Evolutionary conservation across 1,284 basidiomycete genomes (phyloP).

Genomic region (Gymnopus androsaceus): DNA sequence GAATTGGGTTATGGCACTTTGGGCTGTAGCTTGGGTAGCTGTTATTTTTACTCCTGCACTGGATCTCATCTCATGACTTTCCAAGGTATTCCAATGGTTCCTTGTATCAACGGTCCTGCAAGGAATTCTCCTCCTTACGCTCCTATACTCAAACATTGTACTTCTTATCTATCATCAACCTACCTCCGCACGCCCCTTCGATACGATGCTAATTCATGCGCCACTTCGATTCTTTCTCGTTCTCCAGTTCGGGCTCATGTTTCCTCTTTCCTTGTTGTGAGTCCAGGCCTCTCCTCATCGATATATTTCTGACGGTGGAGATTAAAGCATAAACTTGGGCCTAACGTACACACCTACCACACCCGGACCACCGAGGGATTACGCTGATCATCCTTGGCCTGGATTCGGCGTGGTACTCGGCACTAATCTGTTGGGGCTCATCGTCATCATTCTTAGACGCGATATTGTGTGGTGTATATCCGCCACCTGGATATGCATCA

Average conservation of each 20-base stretch:
- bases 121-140: slow-evolving; percentile 57
- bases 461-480: slow-evolving; percentile 75
- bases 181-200: slow-evolving; percentile 53
- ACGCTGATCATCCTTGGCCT: slow-evolving; percentile 55
- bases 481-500: slow-evolving; percentile 68
- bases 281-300: slow-evolving; percentile 30
- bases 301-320: slow-evolving; percentile 1
- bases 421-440: slow-evolving; percentile 58
- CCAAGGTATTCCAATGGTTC: slow-evolving; percentile 62
- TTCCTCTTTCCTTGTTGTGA: slow-evolving; percentile 53
- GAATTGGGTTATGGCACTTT: slow-evolving; percentile 82
- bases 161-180: slow-evolving; percentile 69
- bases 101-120: slow-evolving; percentile 61
- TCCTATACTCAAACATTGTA: slow-evolving; percentile 68
- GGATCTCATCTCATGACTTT: slow-evolving; percentile 1
- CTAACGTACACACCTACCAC: slow-evolving; percentile 44
- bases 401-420: slow-evolving; percentile 62
- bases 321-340: slow-evolving; percentile 56
- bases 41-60: neutral
- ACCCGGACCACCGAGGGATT: slow-evolving; percentile 44
- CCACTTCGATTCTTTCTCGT: slow-evolving; percentile 73
- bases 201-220: slow-evolving; percentile 72
- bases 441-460: slow-evolving; percentile 54
- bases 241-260: slow-evolving; percentile 48
- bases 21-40: slow-evolving; percentile 81